These are phyloP conservation scores for Mucor mucedo DNA, from an alignment of 371 early-diverging fungal genomes.

Conservation along the genomic window DNA sequence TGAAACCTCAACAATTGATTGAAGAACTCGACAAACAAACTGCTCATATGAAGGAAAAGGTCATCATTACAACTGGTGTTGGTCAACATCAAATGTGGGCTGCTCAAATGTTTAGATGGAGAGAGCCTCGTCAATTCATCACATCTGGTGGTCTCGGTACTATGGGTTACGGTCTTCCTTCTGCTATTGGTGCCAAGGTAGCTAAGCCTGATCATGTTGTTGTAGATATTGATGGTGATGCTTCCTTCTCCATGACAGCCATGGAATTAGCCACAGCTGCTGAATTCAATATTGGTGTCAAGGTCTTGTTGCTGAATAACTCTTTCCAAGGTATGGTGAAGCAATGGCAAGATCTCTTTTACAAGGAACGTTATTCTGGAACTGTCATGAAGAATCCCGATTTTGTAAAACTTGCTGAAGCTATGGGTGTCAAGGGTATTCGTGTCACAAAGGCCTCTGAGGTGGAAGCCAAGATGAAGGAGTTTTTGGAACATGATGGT, in stretches of 20 bases:
- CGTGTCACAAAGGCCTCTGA: constrained; percentile 84
- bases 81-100: constrained; percentile 99
- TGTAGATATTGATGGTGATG: constrained; percentile 97
- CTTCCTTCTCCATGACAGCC: constrained; percentile 96
- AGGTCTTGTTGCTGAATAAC: constrained; percentile 94
- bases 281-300: constrained; percentile 95
- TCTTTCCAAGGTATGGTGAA: constrained; percentile 99
- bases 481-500: constrained; percentile 84
- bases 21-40: constrained; percentile 90
- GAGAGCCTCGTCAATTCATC: constrained; percentile 86
- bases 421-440: constrained; percentile 90
- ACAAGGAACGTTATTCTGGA: constrained; percentile 92
- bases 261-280: constrained; percentile 96
- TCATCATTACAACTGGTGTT: constrained; percentile 94
- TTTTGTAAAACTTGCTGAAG: constrained; percentile 95
- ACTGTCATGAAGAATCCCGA: constrained; percentile 97
- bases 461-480: constrained; percentile 85
- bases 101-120: constrained; percentile 86
- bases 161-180: constrained; percentile 96
- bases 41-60: constrained; percentile 83
- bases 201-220: constrained; percentile 92
- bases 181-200: constrained; percentile 96
- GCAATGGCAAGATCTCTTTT: constrained; percentile 98
- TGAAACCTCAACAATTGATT: constrained; percentile 94
- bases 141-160: constrained; percentile 97